Conservation (phyloP, 2,329 filamentous ascomycete species). For the Periconia sp. region DNA sequence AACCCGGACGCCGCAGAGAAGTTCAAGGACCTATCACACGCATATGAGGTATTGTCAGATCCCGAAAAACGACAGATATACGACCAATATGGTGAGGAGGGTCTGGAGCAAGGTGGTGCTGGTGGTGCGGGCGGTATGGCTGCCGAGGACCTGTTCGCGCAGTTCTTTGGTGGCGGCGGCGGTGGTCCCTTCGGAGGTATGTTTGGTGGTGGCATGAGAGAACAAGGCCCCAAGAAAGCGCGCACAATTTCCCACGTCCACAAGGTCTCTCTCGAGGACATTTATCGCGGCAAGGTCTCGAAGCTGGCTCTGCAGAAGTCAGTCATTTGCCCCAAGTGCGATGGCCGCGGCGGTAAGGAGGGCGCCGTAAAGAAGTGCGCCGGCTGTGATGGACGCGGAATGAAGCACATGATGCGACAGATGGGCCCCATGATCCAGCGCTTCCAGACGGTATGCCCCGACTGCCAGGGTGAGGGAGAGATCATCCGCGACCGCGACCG, state of each 20-base stretch:
- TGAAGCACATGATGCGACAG: slow-evolving; percentile 99
- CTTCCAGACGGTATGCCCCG: slow-evolving; percentile 98
- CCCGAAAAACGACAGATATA: slow-evolving; percentile 88
- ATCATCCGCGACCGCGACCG: slow-evolving; percentile 95
- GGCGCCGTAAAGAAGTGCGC: slow-evolving; percentile 92
- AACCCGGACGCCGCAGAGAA: slow-evolving; percentile 93
- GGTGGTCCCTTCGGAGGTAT: slow-evolving; percentile 67
- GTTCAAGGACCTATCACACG: slow-evolving; percentile 96
- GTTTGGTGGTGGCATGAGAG: slow-evolving; percentile 67
- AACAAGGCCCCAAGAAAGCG: slow-evolving; percentile 83
- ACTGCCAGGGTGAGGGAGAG: slow-evolving; percentile 97
- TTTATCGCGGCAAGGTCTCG: slow-evolving; percentile 96
- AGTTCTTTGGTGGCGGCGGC: slow-evolving; percentile 77
- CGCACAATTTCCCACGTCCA: slow-evolving; percentile 97
- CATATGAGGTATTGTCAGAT: slow-evolving; percentile 94
- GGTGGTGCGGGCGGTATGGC: slow-evolving; percentile 86
- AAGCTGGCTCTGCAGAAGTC: slow-evolving; percentile 97
- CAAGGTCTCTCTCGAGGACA: slow-evolving; percentile 96
- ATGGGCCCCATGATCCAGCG: slow-evolving; percentile 99
- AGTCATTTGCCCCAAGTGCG: slow-evolving; percentile 92
- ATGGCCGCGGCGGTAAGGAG: slow-evolving; percentile 93
- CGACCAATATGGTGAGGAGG: slow-evolving; percentile 97
- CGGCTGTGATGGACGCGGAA: slow-evolving; percentile 89
- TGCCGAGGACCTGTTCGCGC: slow-evolving; percentile 94
- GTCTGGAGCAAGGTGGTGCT: slow-evolving; percentile 81